Evolutionary conservation across 2,329 filamentous ascomycete species (phyloP), one percentile per base, ranked within the genome.

Genomic region (Claviceps purpurea): DNA sequence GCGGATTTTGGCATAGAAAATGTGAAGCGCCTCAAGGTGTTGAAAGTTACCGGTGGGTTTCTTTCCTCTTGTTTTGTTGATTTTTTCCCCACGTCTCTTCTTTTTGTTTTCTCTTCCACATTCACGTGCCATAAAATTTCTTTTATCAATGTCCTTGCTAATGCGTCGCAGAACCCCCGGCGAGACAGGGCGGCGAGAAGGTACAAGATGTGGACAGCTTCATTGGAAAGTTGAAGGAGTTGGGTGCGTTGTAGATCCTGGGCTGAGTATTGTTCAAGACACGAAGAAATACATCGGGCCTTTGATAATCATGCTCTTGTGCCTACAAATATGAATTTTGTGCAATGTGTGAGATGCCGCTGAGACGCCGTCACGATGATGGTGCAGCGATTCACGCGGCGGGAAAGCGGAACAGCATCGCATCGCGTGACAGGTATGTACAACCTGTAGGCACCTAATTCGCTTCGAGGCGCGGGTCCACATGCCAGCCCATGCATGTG

Each of bases 161-260:
- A 55, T n/a, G 10, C n/a, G 10, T 20, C 18, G 64, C 69, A 83
- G 93, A 98, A 74, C 93, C 93, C 52, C 79, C 89, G 49, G 74
- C 87, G 56, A 79, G 93, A 69, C 82, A 95, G 73, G 93, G 93
- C 42, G 93, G 93, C 62, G 89, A 89, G 60, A 98, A 97, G 81
- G 93, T 98, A 20, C 89, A 95, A 65, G 86, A 96, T 74, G 93
- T 98, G 22, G 89, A 94, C 69, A 89, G 90, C n/a, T 80, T 98
- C 70, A 83, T 98, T 62, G 70, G 78, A 54, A 96, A 93, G 78
- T 75, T 98, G 65, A 97, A 97, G 80, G 91, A 98, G 74, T 74
- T 98, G 58, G 93, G 93, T 60, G 93, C 90, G 57, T 72, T 96
- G 71, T 95, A 79, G 62, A 56, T 26, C 34, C 16, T 14, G 24